Evolutionary conservation across 2,329 filamentous ascomycete genomes (phyloP), one percentile per base, ranked within the genome.

Genomic region (Cordyceps farinosa): DNA sequence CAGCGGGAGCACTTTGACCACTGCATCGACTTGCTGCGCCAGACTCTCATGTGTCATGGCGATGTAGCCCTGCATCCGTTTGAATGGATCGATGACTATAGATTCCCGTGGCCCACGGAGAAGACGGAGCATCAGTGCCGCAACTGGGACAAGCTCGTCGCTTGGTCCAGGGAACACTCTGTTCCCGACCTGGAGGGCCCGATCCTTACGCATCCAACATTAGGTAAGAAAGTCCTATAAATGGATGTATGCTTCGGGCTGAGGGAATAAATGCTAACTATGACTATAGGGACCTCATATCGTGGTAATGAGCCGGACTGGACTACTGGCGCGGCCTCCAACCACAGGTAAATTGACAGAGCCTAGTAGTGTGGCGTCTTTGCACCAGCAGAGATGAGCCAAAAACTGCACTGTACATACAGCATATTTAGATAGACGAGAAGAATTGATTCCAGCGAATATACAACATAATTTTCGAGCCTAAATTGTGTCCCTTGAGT

Each of bases 11-110:
- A 66, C 55, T 63, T 65, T 54, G 66, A 67, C 36, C 65, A 67
- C 54, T 67, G 65, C 51, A 64, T 66, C 29, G 65, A 67, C 27
- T 38, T 65, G 13, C 63, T 67, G 32, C 65, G 66, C 10, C 66
- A 67, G 30, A 61, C 65, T 11, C 45, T 67, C 27, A 67, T 67
- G 65, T 67, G 66, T 29, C 65, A 67, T 32, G 61, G 63, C 3
- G 65, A 66, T 53, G 44, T 65, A 4, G 56, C 63, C 2, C 17
- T 61, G 44, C 62, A 65, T 38, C 56, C 65, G 38, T 65, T 63
- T 48, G 55, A 61, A 7, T 66, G 63, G 63, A 66, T 65, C 13
- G 61, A 63, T 15, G 63, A 61, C 4, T 63, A 65, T 17, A 30
- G 62, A 27, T 60, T 61, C 15, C 63, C 54, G 30, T 63, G 65